Evolutionary conservation across 164 flowering plant genomes (phyloP).

Genomic region (Amborella trichopoda): DNA sequence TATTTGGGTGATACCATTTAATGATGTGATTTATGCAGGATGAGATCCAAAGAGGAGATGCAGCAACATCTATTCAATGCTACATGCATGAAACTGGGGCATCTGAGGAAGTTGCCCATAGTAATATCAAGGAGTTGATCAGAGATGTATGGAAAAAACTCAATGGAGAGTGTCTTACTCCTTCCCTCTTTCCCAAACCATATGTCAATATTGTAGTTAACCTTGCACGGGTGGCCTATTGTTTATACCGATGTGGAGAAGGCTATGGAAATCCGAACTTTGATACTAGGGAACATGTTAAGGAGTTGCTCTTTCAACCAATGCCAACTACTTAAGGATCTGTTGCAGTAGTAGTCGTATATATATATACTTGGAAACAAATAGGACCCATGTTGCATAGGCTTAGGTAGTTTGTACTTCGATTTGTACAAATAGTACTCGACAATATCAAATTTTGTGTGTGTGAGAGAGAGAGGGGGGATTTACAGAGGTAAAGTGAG

Average conservation of each 20-base stretch:
- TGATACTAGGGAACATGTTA: constrained; percentile 1
- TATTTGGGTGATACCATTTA: not conserved
- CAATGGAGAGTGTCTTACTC: constrained; percentile 5
- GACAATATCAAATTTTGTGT: too few relatives aligned
- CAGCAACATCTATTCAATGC: constrained; percentile 18
- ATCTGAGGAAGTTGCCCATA: constrained; percentile 21
- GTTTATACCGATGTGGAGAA: constrained; percentile 36
- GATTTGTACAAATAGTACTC: too few relatives aligned
- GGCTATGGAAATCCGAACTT: constrained; percentile 24
- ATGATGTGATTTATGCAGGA: constrained; percentile 10
- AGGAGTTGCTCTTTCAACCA: constrained; percentile 6
- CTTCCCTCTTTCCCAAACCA: constrained; percentile 9
- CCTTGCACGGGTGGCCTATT: constrained; percentile 24
- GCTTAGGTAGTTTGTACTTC: too few relatives aligned
- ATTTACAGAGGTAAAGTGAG: too few relatives aligned
- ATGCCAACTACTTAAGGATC: not conserved
- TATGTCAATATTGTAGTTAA: constrained; percentile 15
- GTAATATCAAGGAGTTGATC: constrained; percentile 14
- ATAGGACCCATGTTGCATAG: too few relatives aligned
- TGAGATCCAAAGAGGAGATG: constrained; percentile 27
- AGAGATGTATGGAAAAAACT: constrained; percentile 23
- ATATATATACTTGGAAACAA: too few relatives aligned
- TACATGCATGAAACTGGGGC: too few relatives aligned
- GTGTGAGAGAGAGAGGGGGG: too few relatives aligned
- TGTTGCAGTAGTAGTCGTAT: too few relatives aligned